Conservation (phyloP, 345 rosid species). For the Eucalyptus rudis region DNA sequence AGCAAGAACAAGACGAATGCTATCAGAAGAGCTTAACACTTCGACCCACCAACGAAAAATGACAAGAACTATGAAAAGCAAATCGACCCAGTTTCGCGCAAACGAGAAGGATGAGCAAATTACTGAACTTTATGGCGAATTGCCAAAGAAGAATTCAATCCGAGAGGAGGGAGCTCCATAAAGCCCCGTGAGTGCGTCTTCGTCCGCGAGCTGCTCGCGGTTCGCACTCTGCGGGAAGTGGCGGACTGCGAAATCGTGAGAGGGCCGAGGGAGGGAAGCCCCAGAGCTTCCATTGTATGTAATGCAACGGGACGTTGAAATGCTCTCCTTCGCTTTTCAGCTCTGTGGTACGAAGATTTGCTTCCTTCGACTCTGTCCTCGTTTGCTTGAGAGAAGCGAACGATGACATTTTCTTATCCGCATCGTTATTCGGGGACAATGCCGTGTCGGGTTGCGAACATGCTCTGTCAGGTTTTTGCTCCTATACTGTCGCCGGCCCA, state of each 20-base stretch:
- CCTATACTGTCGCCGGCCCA: not conserved
- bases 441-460: not conserved
- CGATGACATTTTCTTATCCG: not conserved
- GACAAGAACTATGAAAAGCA: not conserved
- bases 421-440: not conserved
- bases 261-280: slow-evolving; percentile 21
- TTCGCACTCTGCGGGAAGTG: not conserved
- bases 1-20: not conserved
- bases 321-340: not conserved
- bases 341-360: not conserved
- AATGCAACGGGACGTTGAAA: not conserved
- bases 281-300: slow-evolving; percentile 19
- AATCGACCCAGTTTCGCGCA: not conserved
- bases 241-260: not conserved
- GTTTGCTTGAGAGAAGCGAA: not conserved
- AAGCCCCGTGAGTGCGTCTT: slow-evolving; percentile 3
- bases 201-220: not conserved
- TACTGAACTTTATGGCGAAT: not conserved
- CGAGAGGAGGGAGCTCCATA: not conserved
- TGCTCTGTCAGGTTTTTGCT: not conserved
- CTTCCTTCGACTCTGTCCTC: not conserved
- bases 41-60: not conserved
- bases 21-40: not conserved
- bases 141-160: not conserved
- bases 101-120: not conserved